phyloP scores from a whole-genome alignment of 1,284 basidiomycete genomes.

The Mycena citricolor region DNA sequence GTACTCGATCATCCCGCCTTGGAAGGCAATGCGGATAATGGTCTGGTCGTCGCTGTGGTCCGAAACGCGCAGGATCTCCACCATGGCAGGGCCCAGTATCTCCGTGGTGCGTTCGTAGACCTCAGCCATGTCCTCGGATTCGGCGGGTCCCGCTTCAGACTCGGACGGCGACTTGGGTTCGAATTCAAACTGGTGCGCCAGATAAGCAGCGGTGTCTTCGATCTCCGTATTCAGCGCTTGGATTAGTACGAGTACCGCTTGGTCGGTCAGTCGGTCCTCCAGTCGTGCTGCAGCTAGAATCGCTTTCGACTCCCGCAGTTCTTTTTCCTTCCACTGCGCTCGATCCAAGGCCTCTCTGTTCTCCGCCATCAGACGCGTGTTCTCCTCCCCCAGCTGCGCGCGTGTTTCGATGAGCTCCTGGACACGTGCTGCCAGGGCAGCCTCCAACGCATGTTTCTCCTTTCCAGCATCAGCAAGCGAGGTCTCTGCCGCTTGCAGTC shows the following conservation, averaged over 20 bases:
- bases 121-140: constrained; percentile 33
- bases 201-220: constrained; percentile 19
- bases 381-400: constrained; percentile 14
- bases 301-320: not conserved
- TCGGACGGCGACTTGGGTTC: constrained; percentile 9
- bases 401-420: not conserved
- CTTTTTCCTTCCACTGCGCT: not conserved
- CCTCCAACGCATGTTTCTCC: constrained; percentile 8
- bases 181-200: constrained; percentile 38
- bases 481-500: constrained; percentile 4
- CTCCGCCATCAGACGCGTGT: constrained; percentile 9
- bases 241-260: constrained; percentile 18
- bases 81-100: constrained; percentile 38
- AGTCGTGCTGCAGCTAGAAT: not conserved
- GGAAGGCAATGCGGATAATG: constrained; percentile 47
- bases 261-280: constrained; percentile 18
- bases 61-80: constrained; percentile 31
- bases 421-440: constrained; percentile 4
- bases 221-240: constrained; percentile 21
- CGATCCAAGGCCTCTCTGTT: not conserved
- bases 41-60: constrained; percentile 39
- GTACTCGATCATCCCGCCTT: constrained; percentile 38
- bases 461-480: constrained; percentile 2
- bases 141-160: constrained; percentile 12
- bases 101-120: constrained; percentile 34